A percentile compares a stretch with the other conserved stretches of the same genome.
phyloP scores from a whole-genome alignment of 768 basidiomycete species.

The Mycena rebaudengoi region DNA sequence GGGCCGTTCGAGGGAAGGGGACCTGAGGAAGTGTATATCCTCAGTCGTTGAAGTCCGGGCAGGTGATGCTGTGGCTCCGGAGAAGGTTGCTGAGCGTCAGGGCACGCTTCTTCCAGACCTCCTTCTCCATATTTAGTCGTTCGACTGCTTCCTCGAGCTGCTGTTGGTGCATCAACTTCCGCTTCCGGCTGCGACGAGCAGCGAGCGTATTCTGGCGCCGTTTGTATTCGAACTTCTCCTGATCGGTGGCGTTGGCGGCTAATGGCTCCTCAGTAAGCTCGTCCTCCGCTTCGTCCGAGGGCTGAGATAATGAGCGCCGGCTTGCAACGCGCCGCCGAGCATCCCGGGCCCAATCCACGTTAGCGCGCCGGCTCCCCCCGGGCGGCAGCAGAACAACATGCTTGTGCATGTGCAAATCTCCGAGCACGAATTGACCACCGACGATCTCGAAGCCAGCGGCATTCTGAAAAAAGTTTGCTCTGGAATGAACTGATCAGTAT shows the following conservation, averaged over 20 bases:
- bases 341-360: too few species aligned
- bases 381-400: too few species aligned
- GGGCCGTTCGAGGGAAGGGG: neutral
- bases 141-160: constrained; percentile 59
- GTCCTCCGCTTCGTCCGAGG: constrained; percentile 50
- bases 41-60: constrained; percentile 42
- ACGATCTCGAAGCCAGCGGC: too few species aligned
- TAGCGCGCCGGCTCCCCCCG: too few species aligned
- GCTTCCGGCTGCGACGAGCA: constrained; percentile 67
- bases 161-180: constrained; percentile 69
- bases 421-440: too few species aligned
- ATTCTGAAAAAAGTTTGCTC: too few species aligned
- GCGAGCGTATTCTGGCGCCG: constrained; percentile 77
- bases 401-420: too few species aligned
- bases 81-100: constrained; percentile 48
- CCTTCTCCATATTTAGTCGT: constrained; percentile 54
- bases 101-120: constrained; percentile 59
- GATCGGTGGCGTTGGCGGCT: constrained; percentile 43
- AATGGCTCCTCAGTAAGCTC: constrained; percentile 35
- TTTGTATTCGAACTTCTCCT: constrained; percentile 70
- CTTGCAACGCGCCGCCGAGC: too few species aligned
- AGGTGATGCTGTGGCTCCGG: constrained; percentile 53
- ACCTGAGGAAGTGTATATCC: constrained; percentile 27
- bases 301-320: constrained; percentile 52
- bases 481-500: too few species aligned